These are phyloP conservation scores for Pythium inflatum DNA, from an alignment of 352 stramenopile genomes.

Conservation along the genomic window DNA sequence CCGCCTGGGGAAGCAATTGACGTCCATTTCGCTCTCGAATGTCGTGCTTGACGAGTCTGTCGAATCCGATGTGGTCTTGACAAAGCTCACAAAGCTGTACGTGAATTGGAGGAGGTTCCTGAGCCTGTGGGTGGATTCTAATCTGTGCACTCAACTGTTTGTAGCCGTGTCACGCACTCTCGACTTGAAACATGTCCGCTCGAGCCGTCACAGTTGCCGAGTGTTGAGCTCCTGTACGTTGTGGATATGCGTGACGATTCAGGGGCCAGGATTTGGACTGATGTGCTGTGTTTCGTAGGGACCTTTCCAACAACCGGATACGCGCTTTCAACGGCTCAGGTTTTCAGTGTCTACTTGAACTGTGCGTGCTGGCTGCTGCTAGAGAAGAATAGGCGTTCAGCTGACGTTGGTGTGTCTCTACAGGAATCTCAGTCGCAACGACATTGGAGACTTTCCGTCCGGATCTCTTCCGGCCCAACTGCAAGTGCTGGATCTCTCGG, in stretches of 20 bases:
- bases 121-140: neutral
- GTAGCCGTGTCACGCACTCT: neutral
- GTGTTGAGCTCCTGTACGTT: neutral
- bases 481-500: neutral
- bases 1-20: neutral
- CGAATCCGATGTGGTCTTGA: neutral
- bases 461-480: neutral
- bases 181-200: neutral
- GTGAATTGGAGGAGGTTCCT: neutral
- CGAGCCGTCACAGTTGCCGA: neutral
- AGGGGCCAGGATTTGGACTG: neutral
- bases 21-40: neutral
- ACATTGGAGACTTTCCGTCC: neutral
- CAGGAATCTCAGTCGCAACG: constrained; percentile 2
- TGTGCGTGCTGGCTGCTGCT: neutral
- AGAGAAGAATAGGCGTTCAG: neutral
- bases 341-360: neutral
- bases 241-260: neutral
- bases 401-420: neutral
- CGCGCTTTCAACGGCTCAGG: neutral
- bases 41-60: neutral
- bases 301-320: neutral
- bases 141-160: neutral
- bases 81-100: constrained; percentile 1
- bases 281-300: neutral